Evolutionary conservation across 1,139 yeast species (phyloP).

Genomic region (Spencermartinsiella ligniputridi): DNA sequence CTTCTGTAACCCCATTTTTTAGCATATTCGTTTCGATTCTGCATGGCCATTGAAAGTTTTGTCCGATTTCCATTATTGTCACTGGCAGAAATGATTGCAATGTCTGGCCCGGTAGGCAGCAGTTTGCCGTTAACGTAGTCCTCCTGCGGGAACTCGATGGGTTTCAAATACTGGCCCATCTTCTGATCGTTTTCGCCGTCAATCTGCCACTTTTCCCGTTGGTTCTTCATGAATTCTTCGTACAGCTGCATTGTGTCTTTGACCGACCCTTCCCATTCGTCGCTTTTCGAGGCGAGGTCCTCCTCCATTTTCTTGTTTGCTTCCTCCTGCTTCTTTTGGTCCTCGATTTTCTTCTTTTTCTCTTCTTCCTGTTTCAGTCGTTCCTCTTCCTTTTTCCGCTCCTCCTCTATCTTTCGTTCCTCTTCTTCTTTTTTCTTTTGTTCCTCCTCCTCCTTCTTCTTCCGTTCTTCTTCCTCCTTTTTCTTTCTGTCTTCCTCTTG

Average conservation of each 20-base stretch:
- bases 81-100: conserved; percentile 30
- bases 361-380: conserved; percentile 8
- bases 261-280: conserved; percentile 7
- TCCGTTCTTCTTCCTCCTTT: conserved; percentile 8
- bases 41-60: conserved; percentile 20
- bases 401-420: conserved; percentile 9
- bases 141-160: conserved; percentile 8
- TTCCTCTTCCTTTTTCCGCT: conserved; percentile 9
- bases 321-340: conserved; percentile 1
- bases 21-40: conserved; percentile 33
- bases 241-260: conserved; percentile 2
- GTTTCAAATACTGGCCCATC: conserved; percentile 3
- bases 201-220: background rate
- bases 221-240: conserved; percentile 1
- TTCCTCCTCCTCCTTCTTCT: conserved; percentile 9
- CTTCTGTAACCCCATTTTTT: conserved; percentile 30
- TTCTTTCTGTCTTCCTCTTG: conserved; percentile 4
- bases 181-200: background rate
- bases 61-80: conserved; percentile 28
- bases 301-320: background rate
- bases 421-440: conserved; percentile 9
- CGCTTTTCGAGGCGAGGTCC: background rate
- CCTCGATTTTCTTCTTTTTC: conserved; percentile 5
- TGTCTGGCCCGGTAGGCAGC: conserved; percentile 24
- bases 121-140: conserved; percentile 13